Evolutionary conservation across 768 basidiomycete species (phyloP).

Genomic region (Lentinula guzmanii): DNA sequence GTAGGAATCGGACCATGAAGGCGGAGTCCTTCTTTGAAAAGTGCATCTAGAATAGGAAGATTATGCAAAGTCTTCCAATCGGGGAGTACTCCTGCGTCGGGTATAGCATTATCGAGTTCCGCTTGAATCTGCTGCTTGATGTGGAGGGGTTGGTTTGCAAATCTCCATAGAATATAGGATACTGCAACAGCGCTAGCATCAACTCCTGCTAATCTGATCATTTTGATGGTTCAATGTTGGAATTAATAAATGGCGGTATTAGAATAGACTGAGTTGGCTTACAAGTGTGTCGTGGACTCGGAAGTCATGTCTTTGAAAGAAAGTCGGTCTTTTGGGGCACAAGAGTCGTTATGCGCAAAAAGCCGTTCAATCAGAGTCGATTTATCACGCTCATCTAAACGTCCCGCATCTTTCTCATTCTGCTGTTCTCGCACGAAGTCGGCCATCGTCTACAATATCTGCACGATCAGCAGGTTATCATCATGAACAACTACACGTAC

Average conservation of each 20-base stretch:
- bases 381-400: constrained; percentile 49
- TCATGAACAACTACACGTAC: not conserved
- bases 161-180: constrained; percentile 74
- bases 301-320: constrained; percentile 72
- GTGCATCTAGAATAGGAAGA: constrained; percentile 48
- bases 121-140: constrained; percentile 53
- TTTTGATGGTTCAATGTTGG: not conserved
- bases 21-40: constrained; percentile 58
- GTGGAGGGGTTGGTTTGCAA: constrained; percentile 65
- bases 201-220: constrained; percentile 62
- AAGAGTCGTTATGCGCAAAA: constrained; percentile 49
- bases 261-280: constrained; percentile 16
- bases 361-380: constrained; percentile 62
- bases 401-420: constrained; percentile 55
- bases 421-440: constrained; percentile 69
- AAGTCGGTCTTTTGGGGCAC: constrained; percentile 36
- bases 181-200: constrained; percentile 72
- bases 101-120: constrained; percentile 70
- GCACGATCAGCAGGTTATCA: not conserved
- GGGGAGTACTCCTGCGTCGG: constrained; percentile 52
- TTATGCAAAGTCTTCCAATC: constrained; percentile 53
- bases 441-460: constrained; percentile 49
- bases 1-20: constrained; percentile 47
- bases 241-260: not conserved
- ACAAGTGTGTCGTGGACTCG: constrained; percentile 80